These are phyloP conservation scores for Pseudogymnoascus verrucosus DNA, from an alignment of 2,329 filamentous ascomycete species.

Conservation along the genomic window DNA sequence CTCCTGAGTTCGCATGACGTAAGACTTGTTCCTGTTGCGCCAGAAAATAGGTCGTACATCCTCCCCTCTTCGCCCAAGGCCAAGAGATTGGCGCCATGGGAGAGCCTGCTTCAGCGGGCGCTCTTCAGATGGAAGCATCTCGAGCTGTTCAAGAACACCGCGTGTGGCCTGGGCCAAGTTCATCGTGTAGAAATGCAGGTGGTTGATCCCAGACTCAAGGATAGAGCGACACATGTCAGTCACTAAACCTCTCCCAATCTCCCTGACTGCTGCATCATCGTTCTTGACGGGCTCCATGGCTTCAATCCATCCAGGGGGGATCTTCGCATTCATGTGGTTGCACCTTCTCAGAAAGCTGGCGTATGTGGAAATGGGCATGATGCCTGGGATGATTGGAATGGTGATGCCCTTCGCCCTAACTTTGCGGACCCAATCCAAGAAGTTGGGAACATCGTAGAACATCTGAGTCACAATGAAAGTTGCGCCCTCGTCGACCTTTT, in stretches of 20 bases:
- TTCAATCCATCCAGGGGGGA: constrained; percentile 74
- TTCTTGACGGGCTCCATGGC: constrained; percentile 90
- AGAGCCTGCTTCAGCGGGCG: constrained; percentile 81
- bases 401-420: constrained; percentile 78
- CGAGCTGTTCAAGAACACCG: constrained; percentile 86
- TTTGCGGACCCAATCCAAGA: constrained; percentile 81
- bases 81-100: constrained; percentile 93
- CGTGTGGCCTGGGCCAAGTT: constrained; percentile 90
- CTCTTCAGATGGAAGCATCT: constrained; percentile 68
- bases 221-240: constrained; percentile 86
- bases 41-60: constrained; percentile 98
- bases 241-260: constrained; percentile 79
- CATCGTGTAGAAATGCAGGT: constrained; percentile 99
- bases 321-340: constrained; percentile 79
- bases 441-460: constrained; percentile 98
- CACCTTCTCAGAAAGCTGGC: constrained; percentile 84
- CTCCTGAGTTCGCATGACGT: constrained; percentile 89
- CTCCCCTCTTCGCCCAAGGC: constrained; percentile 78
- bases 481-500: constrained; percentile 91
- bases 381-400: constrained; percentile 76
- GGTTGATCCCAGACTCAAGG: constrained; percentile 67
- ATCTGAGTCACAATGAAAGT: constrained; percentile 97
- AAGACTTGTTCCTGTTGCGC: constrained; percentile 94
- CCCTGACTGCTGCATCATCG: constrained; percentile 85
- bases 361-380: constrained; percentile 93